phyloP scores from a whole-genome alignment of 495 filamentous ascomycete genomes.

The Neurospora tetraspora region DNA sequence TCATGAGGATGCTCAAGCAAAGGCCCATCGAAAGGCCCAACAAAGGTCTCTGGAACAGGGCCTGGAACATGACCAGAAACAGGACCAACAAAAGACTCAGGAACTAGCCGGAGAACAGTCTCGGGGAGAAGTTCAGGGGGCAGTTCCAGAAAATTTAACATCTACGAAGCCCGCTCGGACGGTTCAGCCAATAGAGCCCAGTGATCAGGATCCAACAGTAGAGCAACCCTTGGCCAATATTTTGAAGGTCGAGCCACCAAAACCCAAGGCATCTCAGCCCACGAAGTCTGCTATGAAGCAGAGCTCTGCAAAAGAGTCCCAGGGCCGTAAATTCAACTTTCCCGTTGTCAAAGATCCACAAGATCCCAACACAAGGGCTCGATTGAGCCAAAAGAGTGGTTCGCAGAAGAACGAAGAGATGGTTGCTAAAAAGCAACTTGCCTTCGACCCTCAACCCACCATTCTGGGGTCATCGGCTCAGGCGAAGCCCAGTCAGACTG shows the following conservation, averaged over 20 bases:
- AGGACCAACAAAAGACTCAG: not conserved
- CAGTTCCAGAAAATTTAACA: not conserved
- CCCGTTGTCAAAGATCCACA: conserved; percentile 73
- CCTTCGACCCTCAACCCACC: conserved; percentile 22
- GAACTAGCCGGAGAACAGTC: not conserved
- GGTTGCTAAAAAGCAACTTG: conserved; percentile 26
- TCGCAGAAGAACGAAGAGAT: conserved; percentile 31
- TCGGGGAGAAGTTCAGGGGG: not conserved
- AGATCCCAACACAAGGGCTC: conserved; percentile 50
- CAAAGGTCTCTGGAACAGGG: not conserved
- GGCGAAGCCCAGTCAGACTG: not conserved
- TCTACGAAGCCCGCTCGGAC: not conserved
- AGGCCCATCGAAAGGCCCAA: not conserved
- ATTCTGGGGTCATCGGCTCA: conserved; percentile 3
- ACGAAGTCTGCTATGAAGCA: conserved; percentile 11
- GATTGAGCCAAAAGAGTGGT: conserved; percentile 57
- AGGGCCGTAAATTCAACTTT: conserved; percentile 46
- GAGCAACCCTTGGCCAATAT: not conserved
- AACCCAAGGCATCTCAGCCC: conserved; percentile 9
- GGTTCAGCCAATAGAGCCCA: not conserved
- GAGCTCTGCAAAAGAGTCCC: conserved; percentile 10
- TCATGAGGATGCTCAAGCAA: not conserved
- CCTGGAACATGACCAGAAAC: not conserved
- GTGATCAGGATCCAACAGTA: too few relatives aligned
- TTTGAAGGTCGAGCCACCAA: not conserved